These are phyloP conservation scores for Yamadazyma friedrichii DNA, from an alignment of 1,139 yeast species.

Conservation along the genomic window DNA sequence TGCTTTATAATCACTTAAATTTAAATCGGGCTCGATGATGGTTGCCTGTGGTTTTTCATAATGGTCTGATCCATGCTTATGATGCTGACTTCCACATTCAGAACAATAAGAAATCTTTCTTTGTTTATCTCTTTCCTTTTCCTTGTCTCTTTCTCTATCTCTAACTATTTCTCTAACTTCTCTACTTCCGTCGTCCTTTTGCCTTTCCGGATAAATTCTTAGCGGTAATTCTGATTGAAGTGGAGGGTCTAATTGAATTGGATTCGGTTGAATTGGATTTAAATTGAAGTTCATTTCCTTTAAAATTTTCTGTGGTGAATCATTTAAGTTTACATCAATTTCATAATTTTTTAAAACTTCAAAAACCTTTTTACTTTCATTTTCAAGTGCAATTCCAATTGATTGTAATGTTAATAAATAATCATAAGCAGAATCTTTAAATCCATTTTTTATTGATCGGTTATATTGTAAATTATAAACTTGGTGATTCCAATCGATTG, in stretches of 20 bases:
- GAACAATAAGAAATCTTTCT: conserved; percentile 1
- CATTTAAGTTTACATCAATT: conserved; percentile 8
- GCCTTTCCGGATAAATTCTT: neutral
- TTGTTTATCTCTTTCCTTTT: neutral
- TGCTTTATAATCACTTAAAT: conserved; percentile 2
- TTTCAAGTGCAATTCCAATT: conserved; percentile 28
- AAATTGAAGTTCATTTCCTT: neutral
- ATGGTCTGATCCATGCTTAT: neutral
- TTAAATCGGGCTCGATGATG: conserved; percentile 2
- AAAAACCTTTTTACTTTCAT: conserved; percentile 31
- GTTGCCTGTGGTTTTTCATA: conserved; percentile 1
- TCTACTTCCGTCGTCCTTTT: neutral
- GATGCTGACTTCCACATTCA: conserved; percentile 2
- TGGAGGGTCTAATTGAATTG: neutral
- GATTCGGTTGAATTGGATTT: neutral
- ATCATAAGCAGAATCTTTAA: conserved; percentile 45
- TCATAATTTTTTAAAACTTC: conserved; percentile 10
- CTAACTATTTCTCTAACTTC: neutral
- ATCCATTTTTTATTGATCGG: conserved; percentile 43
- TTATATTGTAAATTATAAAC: conserved; percentile 51
- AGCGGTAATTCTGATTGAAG: neutral
- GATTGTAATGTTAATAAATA: conserved; percentile 37
- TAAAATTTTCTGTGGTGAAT: conserved; percentile 12
- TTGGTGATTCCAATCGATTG: conserved; percentile 44
- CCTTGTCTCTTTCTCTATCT: neutral